These are phyloP conservation scores for Serendipita sp. DNA, from an alignment of 768 basidiomycete genomes.

Conservation along the genomic window DNA sequence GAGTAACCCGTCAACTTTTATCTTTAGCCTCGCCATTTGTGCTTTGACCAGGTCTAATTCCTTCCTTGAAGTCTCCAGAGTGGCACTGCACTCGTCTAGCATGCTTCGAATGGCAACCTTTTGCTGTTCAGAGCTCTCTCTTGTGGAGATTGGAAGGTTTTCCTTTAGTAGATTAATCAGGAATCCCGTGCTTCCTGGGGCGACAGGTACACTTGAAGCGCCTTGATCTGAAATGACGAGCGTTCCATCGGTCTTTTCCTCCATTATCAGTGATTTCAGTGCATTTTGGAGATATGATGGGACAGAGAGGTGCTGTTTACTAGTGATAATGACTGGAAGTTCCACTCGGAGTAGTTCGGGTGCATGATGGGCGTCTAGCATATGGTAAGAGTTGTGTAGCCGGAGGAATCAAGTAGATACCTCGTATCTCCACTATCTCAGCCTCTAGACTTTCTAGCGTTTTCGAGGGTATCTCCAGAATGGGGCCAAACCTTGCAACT, in stretches of 20 bases:
- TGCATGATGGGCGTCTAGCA: background rate
- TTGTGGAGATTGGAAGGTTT: background rate
- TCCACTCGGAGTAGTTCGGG: background rate
- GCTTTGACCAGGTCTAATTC: background rate
- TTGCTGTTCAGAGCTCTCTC: background rate
- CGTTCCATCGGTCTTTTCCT: no score
- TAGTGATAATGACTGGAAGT: background rate
- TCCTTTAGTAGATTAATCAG: background rate
- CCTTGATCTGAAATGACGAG: no score
- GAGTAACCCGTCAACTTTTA: background rate
- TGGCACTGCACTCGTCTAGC: background rate
- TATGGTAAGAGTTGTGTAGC: background rate
- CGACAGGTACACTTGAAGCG: no score
- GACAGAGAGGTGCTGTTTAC: no score
- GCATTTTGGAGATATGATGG: no score
- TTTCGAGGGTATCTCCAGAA: slow-evolving; percentile 1
- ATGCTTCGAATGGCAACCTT: background rate
- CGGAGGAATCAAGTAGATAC: background rate
- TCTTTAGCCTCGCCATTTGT: background rate
- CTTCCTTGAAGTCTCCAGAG: background rate
- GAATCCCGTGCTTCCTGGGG: background rate
- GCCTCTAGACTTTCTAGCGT: background rate
- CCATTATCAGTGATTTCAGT: no score
- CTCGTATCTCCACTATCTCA: background rate
- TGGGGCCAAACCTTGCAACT: background rate